Evolutionary conservation across 257 asterid genomes (phyloP), one percentile per base, ranked within the genome.

Genomic region (Osmanthus fragrans): DNA sequence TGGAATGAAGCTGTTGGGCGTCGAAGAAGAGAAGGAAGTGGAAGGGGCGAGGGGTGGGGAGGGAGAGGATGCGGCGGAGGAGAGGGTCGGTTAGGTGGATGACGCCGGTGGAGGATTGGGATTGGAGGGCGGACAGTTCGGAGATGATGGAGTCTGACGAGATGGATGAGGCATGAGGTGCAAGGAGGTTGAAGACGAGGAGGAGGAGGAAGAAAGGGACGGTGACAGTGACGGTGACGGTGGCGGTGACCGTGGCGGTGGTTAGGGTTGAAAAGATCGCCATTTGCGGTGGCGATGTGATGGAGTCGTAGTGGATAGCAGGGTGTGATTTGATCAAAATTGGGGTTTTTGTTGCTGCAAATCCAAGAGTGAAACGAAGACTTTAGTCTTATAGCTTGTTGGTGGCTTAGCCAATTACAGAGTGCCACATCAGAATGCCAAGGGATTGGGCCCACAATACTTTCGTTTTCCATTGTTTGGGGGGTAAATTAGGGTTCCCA

Each of bases 11-110:
- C 69, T 90, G 89, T 6, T 76, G 69, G 6, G 97, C 97, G 74
- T 93, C 98, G 72, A 93, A 93, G 91, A 93, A 93, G 86, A 93
- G 68, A 82, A 93, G 15, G 80, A 89, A 83, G 75, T 89, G 83
- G 85, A 93, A 96, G 25, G 97, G 89, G 19, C 93, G 94, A 54
- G 97, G 96, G 0, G 89, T 25, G 72, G 97, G 91, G 67, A 80
- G 45, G 73, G 96, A 83, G 71, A 84, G 71, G 79, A 91, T 82
- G 82, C 89, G 92, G 75, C 75, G 82, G 85, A 92, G 87, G 82
- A 91, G 93, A 51, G 73, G 32, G 27, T 88, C 92, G 76, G 81
- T 80, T 72, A 92, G 92, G 87, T 79, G 91, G 88, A 92, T 88
- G 45, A 92, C 86, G 75, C 95, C 95, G 75, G 83, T 70, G 6